Evolutionary conservation across 495 filamentous ascomycete species (phyloP).

Genomic region (Mytilinidion resinicola): DNA sequence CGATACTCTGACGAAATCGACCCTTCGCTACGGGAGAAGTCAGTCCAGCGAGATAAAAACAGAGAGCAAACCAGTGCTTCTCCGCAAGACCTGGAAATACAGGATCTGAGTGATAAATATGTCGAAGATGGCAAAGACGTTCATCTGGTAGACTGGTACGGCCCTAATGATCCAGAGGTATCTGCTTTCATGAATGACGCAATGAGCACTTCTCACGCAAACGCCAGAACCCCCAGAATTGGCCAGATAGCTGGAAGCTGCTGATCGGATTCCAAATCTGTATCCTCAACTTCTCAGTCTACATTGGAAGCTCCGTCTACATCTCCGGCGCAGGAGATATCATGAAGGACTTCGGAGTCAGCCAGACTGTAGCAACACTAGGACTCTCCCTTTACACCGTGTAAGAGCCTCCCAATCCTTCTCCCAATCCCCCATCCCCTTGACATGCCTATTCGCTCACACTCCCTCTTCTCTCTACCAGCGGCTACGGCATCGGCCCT

Average conservation of each 20-base stretch:
- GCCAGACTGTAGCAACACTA: slow-evolving; percentile 13
- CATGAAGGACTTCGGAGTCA: slow-evolving; percentile 13
- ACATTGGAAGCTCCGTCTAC: slow-evolving; percentile 20
- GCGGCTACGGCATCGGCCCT: slow-evolving; percentile 43
- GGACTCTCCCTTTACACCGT: slow-evolving; percentile 26
- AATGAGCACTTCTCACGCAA: background rate
- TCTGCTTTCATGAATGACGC: background rate
- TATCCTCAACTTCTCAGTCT: slow-evolving; percentile 15
- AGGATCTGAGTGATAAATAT: background rate
- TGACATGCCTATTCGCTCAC: background rate
- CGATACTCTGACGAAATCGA: slow-evolving; percentile 29
- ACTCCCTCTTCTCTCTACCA: background rate
- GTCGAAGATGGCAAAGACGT: background rate
- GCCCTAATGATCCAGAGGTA: slow-evolving; percentile 7
- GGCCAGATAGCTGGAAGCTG: slow-evolving; percentile 1
- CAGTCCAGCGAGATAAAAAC: slow-evolving; percentile 29
- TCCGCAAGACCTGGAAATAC: background rate
- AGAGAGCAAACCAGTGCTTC: background rate
- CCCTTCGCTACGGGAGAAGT: slow-evolving; percentile 27
- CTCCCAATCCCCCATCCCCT: background rate
- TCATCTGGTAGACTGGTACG: slow-evolving; percentile 6
- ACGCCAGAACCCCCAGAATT: slow-evolving; percentile 15
- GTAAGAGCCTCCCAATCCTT: background rate
- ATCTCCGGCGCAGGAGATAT: slow-evolving; percentile 4
- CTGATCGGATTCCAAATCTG: slow-evolving; percentile 8